Percentiles rank a stretch among this genome's conserved stretches.
Evolutionary conservation across 139 green algal species (phyloP).

Genomic region (Marvania coccoides): DNA sequence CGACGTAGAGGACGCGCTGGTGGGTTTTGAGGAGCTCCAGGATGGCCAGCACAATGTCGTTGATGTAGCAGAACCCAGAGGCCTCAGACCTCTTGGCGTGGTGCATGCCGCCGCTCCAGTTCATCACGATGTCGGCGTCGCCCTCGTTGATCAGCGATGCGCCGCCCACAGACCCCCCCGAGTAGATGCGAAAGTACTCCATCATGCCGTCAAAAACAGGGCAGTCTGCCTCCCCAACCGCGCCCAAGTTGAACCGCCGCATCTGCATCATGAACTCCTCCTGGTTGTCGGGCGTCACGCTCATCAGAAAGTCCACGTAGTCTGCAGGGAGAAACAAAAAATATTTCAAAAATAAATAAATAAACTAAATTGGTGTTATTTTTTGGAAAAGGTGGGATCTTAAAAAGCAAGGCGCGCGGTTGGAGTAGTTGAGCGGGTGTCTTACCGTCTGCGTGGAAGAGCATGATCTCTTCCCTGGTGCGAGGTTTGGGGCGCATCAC

Average conservation of each 20-base stretch:
- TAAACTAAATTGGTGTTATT: neutral
- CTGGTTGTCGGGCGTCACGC: conserved; percentile 89
- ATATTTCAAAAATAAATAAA: neutral
- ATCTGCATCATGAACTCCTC: conserved; percentile 90
- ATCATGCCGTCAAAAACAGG: conserved; percentile 98
- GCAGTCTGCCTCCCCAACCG: conserved; percentile 84
- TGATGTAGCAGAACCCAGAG: conserved; percentile 95
- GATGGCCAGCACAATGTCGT: conserved; percentile 97
- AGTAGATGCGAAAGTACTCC: conserved; percentile 79
- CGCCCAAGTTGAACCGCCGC: conserved; percentile 94
- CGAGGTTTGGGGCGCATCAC: conserved; percentile 59
- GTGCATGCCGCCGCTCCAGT: conserved; percentile 96
- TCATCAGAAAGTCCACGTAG: conserved; percentile 94
- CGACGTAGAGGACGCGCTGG: conserved; percentile 37
- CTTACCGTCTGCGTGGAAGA: conserved; percentile 91
- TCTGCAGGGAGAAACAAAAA: conserved; percentile 47
- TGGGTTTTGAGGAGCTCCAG: conserved; percentile 92
- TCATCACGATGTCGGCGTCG: conserved; percentile 82
- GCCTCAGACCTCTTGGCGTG: conserved; percentile 89
- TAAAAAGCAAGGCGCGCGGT: neutral
- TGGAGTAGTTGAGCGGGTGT: neutral
- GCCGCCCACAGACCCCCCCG: conserved; percentile 81
- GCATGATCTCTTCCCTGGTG: conserved; percentile 63
- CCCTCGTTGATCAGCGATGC: conserved; percentile 83
- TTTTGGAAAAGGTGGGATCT: too few relatives aligned